Percentiles rank a stretch among this genome's conserved stretches.
phyloP scores from a whole-genome alignment of 805 yeast genomes.

The Starmerella apis region DNA sequence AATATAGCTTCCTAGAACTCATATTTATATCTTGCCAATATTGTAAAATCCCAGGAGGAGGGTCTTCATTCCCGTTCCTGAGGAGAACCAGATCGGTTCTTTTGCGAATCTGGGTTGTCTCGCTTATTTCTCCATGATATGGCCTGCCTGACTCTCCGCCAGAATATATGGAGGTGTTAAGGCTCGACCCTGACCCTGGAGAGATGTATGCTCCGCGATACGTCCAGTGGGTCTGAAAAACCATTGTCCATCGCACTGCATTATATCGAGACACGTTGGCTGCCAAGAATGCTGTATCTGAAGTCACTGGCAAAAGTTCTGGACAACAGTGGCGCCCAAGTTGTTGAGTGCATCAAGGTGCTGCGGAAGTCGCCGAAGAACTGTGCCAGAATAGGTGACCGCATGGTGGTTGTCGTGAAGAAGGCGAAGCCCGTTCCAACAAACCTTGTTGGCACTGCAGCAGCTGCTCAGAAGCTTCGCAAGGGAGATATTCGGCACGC shows the following conservation, averaged over 20 bases:
- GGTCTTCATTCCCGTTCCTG: too few relatives aligned
- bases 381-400: conserved; percentile 80
- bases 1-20: too few relatives aligned
- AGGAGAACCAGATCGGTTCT: too few relatives aligned
- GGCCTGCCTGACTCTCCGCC: too few relatives aligned
- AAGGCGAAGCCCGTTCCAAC: conserved; percentile 71
- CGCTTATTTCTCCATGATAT: too few relatives aligned
- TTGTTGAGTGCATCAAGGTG: conserved; percentile 93
- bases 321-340: conserved; percentile 90
- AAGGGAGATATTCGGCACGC: conserved; percentile 95
- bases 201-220: conserved; percentile 1
- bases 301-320: conserved; percentile 81
- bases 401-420: conserved; percentile 86
- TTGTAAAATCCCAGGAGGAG: too few relatives aligned
- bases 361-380: conserved; percentile 77
- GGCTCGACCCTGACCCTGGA: too few relatives aligned
- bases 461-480: conserved; percentile 57
- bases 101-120: too few relatives aligned
- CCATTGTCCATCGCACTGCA: not conserved
- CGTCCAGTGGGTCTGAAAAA: conserved; percentile 4
- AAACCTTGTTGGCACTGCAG: conserved; percentile 61
- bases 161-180: too few relatives aligned
- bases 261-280: not conserved
- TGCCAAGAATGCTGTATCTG: conserved; percentile 65
- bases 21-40: too few relatives aligned